A percentile compares a stretch with the other conserved stretches of the same genome.
These are phyloP conservation scores for Suillus plorans DNA, from an alignment of 768 basidiomycete species.

Conservation along the genomic window DNA sequence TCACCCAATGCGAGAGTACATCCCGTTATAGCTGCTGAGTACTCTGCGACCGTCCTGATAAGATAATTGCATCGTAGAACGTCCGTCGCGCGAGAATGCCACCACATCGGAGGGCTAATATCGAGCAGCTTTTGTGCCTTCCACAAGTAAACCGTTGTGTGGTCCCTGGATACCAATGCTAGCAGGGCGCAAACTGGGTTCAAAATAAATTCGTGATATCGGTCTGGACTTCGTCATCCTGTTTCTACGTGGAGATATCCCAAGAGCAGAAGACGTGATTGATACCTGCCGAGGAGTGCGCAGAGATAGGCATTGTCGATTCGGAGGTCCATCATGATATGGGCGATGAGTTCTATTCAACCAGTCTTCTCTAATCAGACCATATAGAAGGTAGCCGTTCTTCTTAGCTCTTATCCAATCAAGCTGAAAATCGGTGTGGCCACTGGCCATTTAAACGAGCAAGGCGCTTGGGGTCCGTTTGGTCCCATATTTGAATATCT, in stretches of 20 bases:
- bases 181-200: background rate
- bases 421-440: background rate
- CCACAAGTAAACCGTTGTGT: too few species aligned
- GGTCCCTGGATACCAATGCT: background rate
- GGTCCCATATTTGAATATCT: background rate
- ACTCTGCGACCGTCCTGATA: too few species aligned
- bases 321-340: background rate
- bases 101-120: background rate
- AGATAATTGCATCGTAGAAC: background rate
- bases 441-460: background rate
- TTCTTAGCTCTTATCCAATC: background rate
- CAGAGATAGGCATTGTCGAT: background rate
- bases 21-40: background rate
- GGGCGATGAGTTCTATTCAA: background rate
- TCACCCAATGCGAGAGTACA: background rate
- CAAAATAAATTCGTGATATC: background rate
- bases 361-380: too few species aligned
- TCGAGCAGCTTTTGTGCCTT: background rate
- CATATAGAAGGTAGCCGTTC: too few species aligned
- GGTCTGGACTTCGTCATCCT: background rate
- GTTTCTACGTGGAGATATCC: background rate
- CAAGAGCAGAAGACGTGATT: background rate
- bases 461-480: background rate
- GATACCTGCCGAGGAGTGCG: background rate
- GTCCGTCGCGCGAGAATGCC: background rate